Conservation (phyloP, 352 stramenopile species). For the Plasmopara halstedii region DNA sequence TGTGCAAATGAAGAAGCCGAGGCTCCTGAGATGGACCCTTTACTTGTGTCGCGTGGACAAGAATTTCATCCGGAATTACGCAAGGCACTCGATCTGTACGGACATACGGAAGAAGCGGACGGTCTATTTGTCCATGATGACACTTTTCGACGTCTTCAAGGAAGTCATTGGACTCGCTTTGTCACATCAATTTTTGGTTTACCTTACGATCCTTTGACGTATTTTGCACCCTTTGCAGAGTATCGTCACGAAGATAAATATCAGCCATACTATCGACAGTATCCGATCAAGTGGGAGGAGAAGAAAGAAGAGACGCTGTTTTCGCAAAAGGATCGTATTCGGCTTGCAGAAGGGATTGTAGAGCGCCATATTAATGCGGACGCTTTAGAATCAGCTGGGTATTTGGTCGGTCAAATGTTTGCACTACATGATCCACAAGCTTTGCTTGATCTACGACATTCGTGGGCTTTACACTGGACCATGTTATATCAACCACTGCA, state of each 20-base stretch:
- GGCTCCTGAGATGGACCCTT: constrained; percentile 65
- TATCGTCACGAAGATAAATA: constrained; percentile 66
- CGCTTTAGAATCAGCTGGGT: constrained; percentile 43
- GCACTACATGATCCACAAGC: constrained; percentile 75
- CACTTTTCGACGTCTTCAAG: constrained; percentile 20
- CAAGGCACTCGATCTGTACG: constrained; percentile 47
- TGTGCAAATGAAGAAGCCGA: constrained; percentile 24
- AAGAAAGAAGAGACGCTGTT: constrained; percentile 76
- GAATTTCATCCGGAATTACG: constrained; percentile 57
- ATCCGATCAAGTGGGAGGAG: constrained; percentile 61
- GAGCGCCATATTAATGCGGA: constrained; percentile 72
- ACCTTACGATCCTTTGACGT: constrained; percentile 67
- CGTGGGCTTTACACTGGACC: constrained; percentile 70
- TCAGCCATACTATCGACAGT: constrained; percentile 75
- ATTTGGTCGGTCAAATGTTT: constrained; percentile 70
- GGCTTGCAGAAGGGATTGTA: constrained; percentile 60
- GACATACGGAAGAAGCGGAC: constrained; percentile 71
- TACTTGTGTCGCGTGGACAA: constrained; percentile 51
- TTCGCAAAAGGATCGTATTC: constrained; percentile 74
- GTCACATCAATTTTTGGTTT: constrained; percentile 54
- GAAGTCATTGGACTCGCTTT: constrained; percentile 27
- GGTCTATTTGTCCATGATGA: constrained; percentile 49
- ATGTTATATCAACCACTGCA: constrained; percentile 78
- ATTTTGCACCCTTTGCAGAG: constrained; percentile 72
- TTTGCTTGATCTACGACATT: constrained; percentile 58